Percentiles rank a stretch among this genome's conserved stretches.
Evolutionary conservation across 169 alveolate genomes (phyloP).

Genomic region (Theileria orientalis): DNA sequence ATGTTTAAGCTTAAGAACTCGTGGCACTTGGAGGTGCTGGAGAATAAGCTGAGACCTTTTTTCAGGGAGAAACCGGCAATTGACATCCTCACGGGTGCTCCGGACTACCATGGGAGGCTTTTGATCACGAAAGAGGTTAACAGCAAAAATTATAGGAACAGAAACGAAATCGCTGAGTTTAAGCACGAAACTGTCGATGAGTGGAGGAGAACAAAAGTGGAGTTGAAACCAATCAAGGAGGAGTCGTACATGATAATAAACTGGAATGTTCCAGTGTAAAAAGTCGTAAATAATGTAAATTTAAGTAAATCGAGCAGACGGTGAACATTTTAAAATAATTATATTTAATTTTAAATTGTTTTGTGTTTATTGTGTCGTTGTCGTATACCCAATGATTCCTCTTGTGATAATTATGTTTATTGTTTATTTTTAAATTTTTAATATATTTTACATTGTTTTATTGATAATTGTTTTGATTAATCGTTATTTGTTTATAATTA

Average conservation of each 20-base stretch:
- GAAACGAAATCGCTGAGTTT: background rate
- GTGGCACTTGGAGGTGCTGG: slow-evolving; percentile 42
- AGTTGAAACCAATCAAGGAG: slow-evolving; percentile 19
- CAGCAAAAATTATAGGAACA: background rate
- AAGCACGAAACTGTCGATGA: background rate
- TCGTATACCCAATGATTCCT: slow-evolving; percentile 13
- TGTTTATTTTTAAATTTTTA: slow-evolving; percentile 71
- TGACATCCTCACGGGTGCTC: slow-evolving; percentile 35
- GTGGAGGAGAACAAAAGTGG: background rate
- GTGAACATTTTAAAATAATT: background rate
- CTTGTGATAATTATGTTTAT: too few species aligned
- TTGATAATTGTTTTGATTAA: background rate
- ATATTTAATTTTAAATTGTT: background rate
- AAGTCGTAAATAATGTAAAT: background rate
- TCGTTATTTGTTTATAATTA: background rate
- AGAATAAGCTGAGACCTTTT: slow-evolving; percentile 17
- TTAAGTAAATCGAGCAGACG: background rate
- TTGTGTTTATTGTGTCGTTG: background rate
- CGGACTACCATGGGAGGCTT: slow-evolving; percentile 40
- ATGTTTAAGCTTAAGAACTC: slow-evolving; percentile 12
- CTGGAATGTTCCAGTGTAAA: slow-evolving; percentile 37
- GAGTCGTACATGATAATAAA: slow-evolving; percentile 43
- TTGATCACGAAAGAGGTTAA: slow-evolving; percentile 31
- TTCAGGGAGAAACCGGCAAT: slow-evolving; percentile 20
- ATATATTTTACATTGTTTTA: background rate